Conservation (phyloP, 495 filamentous ascomycete genomes). For the Poronia punctata region DNA sequence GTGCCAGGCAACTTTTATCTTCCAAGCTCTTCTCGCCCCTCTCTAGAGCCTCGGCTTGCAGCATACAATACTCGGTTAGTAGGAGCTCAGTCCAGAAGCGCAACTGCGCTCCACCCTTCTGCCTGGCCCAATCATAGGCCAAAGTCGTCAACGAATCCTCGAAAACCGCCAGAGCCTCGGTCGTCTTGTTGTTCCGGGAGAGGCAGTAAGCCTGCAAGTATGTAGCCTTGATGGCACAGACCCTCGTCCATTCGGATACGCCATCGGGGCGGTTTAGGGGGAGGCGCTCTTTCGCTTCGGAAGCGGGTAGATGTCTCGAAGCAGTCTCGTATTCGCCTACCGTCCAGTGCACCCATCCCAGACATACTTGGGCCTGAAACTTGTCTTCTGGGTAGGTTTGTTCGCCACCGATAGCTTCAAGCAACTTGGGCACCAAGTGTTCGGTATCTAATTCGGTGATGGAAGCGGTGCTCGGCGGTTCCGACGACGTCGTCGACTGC, state of each 20-base stretch:
- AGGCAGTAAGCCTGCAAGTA: conserved; percentile 72
- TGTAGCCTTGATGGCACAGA: conserved; percentile 69
- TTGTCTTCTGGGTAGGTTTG: conserved; percentile 55
- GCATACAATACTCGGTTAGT: conserved; percentile 61
- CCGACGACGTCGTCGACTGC: conserved; percentile 30
- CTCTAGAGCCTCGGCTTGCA: conserved; percentile 51
- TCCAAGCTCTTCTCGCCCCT: conserved; percentile 36
- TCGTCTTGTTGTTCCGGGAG: conserved; percentile 42
- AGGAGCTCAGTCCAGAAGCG: conserved; percentile 73
- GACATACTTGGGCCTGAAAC: conserved; percentile 71
- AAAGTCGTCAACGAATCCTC: conserved; percentile 56
- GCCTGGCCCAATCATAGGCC: conserved; percentile 33
- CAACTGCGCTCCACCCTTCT: conserved; percentile 49
- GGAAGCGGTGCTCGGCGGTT: conserved; percentile 31
- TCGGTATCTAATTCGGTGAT: conserved; percentile 34
- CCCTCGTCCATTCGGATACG: conserved; percentile 64
- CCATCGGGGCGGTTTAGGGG: conserved; percentile 41
- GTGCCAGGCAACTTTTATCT: conserved; percentile 42
- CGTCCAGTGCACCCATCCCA: conserved; percentile 77
- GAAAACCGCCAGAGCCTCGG: conserved; percentile 57
- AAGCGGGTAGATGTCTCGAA: conserved; percentile 53
- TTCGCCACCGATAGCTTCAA: conserved; percentile 60
- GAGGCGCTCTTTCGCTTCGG: conserved; percentile 47
- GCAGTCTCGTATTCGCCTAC: conserved; percentile 60
- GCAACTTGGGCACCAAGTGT: conserved; percentile 53